phyloP scores from a whole-genome alignment of 129 eudicot genomes.

The Escallonia rubra region DNA sequence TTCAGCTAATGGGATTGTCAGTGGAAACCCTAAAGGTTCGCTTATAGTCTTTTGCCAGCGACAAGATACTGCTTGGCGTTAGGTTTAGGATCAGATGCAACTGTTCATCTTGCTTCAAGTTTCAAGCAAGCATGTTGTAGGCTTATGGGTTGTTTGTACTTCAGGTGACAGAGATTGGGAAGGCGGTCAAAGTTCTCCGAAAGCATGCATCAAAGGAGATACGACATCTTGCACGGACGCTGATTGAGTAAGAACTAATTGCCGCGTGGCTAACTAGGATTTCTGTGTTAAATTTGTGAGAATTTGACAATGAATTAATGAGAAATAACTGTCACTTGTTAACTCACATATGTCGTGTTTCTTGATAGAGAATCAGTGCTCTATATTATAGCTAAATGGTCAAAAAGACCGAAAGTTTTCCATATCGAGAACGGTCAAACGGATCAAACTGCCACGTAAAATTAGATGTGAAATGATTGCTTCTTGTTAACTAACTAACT shows the following conservation, averaged over 20 bases:
- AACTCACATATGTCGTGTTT: not conserved
- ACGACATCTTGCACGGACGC: slow-evolving; percentile 40
- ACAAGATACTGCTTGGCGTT: not conserved
- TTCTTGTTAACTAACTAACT: too few species aligned
- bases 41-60: slow-evolving; percentile 7
- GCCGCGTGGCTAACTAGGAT: not conserved
- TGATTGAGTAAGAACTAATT: slow-evolving; percentile 54
- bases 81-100: slow-evolving; percentile 2
- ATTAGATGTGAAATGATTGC: too few species aligned
- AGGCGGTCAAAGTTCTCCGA: slow-evolving; percentile 62
- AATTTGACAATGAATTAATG: slow-evolving; percentile 4
- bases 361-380: not conserved
- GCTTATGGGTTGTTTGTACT: slow-evolving; percentile 9
- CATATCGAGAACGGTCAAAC: too few species aligned
- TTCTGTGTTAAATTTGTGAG: not conserved
- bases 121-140: not conserved
- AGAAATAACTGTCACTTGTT: not conserved
- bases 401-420: too few species aligned
- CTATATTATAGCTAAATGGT: not conserved
- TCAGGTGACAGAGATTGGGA: slow-evolving; percentile 88
- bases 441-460: too few species aligned
- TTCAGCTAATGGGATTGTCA: slow-evolving; percentile 62
- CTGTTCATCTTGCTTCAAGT: slow-evolving; percentile 7
- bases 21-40: slow-evolving; percentile 75
- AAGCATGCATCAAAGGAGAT: slow-evolving; percentile 63